A percentile compares a stretch with the other conserved stretches of the same genome.
These are phyloP conservation scores for Medicago lupulina DNA, from an alignment of 306 rosid genomes.

Conservation along the genomic window DNA sequence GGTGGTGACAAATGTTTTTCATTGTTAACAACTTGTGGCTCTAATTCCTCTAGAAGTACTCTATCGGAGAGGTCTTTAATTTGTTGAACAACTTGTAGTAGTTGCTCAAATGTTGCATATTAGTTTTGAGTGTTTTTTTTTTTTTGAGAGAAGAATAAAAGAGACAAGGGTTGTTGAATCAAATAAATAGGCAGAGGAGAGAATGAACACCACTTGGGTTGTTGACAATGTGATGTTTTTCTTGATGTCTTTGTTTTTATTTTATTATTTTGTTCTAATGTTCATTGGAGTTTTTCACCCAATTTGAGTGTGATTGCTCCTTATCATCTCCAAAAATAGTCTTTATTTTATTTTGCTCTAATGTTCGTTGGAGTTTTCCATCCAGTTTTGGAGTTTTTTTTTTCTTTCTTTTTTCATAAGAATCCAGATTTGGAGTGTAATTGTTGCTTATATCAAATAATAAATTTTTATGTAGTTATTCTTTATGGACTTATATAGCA, in stretches of 20 bases:
- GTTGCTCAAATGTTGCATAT: background rate
- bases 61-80: background rate
- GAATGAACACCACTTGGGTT: conserved; percentile 35
- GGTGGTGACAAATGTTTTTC: conserved; percentile 35
- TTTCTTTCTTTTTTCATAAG: background rate
- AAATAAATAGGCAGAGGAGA: conserved; percentile 42
- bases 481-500: no score
- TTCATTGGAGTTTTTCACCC: conserved; percentile 4
- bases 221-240: conserved; percentile 42
- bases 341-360: background rate
- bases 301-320: conserved; percentile 5
- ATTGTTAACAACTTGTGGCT: background rate
- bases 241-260: conserved; percentile 35
- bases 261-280: background rate
- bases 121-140: background rate
- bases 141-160: conserved; percentile 33
- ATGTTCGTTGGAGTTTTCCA: background rate
- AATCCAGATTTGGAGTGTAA: background rate
- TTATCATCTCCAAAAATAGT: background rate
- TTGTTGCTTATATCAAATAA: background rate
- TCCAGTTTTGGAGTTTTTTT: background rate
- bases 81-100: conserved; percentile 33
- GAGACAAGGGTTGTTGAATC: conserved; percentile 18
- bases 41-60: background rate
- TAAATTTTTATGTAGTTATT: no score